phyloP scores from a whole-genome alignment of 805 yeast species.

The Brettanomyces naardenensis region DNA sequence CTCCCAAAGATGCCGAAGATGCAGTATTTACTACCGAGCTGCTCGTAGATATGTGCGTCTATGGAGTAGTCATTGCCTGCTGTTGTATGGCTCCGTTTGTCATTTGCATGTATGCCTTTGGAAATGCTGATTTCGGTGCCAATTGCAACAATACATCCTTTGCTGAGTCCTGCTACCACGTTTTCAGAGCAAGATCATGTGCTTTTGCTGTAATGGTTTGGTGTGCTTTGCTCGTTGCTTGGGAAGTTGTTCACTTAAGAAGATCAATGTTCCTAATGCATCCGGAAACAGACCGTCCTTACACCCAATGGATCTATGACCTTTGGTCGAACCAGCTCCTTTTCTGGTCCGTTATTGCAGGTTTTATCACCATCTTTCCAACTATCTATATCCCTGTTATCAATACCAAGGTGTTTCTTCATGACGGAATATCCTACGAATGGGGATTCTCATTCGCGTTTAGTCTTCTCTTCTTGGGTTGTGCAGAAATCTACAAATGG shows the following conservation, averaged over 20 bases:
- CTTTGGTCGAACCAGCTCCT: conserved; percentile 69
- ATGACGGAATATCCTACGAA: conserved; percentile 63
- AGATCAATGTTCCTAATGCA: conserved; percentile 66
- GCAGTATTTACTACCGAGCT: conserved; percentile 62
- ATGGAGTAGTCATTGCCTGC: conserved; percentile 68
- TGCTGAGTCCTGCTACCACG: conserved; percentile 44
- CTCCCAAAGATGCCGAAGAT: conserved; percentile 49
- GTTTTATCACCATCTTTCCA: conserved; percentile 68
- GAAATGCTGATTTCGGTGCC: conserved; percentile 56
- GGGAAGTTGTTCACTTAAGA: conserved; percentile 74
- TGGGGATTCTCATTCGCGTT: conserved; percentile 72
- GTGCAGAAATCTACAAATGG: conserved; percentile 63
- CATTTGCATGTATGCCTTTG: conserved; percentile 58
- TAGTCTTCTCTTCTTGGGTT: conserved; percentile 45
- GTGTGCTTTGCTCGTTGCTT: conserved; percentile 74
- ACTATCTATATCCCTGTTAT: conserved; percentile 86
- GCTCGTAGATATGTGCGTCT: conserved; percentile 58
- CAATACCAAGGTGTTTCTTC: conserved; percentile 67
- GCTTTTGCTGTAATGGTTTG: conserved; percentile 80
- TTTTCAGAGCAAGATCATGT: conserved; percentile 69
- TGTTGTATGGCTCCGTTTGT: conserved; percentile 63
- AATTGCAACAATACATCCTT: conserved; percentile 46
- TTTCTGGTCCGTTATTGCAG: conserved; percentile 73
- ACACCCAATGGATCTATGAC: conserved; percentile 52
- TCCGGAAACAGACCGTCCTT: conserved; percentile 54